Base-by-base conservation (phyloP, 768 basidiomycete species). In the Tricholoma flavovirens region DNA sequence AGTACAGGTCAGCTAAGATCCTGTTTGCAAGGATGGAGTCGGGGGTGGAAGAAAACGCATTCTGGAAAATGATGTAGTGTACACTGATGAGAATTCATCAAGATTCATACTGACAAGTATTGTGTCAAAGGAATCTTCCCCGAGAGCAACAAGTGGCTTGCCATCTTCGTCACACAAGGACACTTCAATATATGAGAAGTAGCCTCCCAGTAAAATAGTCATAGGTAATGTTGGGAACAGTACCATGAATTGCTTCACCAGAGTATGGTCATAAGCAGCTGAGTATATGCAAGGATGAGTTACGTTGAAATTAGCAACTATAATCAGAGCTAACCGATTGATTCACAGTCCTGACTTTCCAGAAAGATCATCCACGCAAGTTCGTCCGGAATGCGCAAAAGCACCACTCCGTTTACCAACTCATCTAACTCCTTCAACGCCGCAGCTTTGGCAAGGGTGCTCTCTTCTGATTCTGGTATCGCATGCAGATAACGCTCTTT, bases 281-380 rank as follows among this genome's bases (percentile, higher is more conserved):
- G 5, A 50, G n/a, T 49, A 19, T 43, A 19, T 33, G 14, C 42
- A 32, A 38, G 29, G 46, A 11, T 35, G 14, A 38, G 46, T 22
- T 46, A 33, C 3, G 49, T 29, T 9, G 49, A 4, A 52, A 46
- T 24, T 17, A 59, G 57, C n/a, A 59, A 50, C 11, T 8, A 15
- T 42, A 52, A 56, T 19, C 32, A 32, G 21, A 22, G 69, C 82
- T 64, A 64, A 92, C 93, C 80, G 7, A 90, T 74, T 5, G 76
- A 76, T 24, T 82, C 83, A 36, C 73, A 78, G 66, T 98, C 87
- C 54, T 74, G 81, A 58, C 83, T 79, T 64, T 98, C 92, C 43
- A 98, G 75, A 58, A 78, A 83, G 3, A 88, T 68, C 24, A 72
- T 76, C 96, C 97, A 99, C 0, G 90, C 93, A 22, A 86, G 67